Evolutionary conservation across 352 stramenopile genomes (phyloP).

Genomic region (Pythium rishiriense): DNA sequence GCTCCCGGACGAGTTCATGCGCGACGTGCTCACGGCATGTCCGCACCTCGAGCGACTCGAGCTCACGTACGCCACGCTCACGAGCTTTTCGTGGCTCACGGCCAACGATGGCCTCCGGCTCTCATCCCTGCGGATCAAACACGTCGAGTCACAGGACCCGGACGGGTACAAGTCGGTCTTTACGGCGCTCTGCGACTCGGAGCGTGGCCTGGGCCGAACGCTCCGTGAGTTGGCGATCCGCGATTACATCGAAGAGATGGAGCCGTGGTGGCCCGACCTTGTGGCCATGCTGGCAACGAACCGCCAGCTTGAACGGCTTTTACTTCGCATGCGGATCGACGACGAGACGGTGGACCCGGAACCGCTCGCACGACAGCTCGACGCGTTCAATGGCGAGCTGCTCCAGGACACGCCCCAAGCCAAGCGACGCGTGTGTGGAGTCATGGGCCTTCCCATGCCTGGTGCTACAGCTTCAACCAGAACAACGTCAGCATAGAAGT

Average conservation of each 20-base stretch:
- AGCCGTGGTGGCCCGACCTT: not conserved
- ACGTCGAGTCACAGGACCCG: not conserved
- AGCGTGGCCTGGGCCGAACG: not conserved
- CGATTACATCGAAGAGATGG: not conserved
- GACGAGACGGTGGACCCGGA: not conserved
- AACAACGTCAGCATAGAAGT: too few relatives aligned
- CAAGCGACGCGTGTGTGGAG: constrained; percentile 1
- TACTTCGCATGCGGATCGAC: not conserved
- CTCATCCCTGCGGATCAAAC: not conserved
- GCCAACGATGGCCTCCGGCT: not conserved
- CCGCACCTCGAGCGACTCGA: not conserved
- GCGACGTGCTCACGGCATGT: not conserved
- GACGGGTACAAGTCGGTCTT: not conserved
- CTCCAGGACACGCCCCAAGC: too few relatives aligned
- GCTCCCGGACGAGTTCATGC: not conserved
- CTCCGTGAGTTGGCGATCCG: not conserved
- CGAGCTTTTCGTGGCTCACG: not conserved
- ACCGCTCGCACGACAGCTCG: not conserved
- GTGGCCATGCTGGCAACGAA: not conserved
- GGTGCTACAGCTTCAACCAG: too few relatives aligned
- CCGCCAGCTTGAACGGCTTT: not conserved
- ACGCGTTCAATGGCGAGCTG: not conserved
- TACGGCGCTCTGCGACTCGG: not conserved
- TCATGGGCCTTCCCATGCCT: not conserved
- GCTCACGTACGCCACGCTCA: not conserved